A percentile compares a stretch with the other conserved stretches of the same genome.
phyloP scores from a whole-genome alignment of 2,329 filamentous ascomycete genomes.

The Epichloe glyceriae region DNA sequence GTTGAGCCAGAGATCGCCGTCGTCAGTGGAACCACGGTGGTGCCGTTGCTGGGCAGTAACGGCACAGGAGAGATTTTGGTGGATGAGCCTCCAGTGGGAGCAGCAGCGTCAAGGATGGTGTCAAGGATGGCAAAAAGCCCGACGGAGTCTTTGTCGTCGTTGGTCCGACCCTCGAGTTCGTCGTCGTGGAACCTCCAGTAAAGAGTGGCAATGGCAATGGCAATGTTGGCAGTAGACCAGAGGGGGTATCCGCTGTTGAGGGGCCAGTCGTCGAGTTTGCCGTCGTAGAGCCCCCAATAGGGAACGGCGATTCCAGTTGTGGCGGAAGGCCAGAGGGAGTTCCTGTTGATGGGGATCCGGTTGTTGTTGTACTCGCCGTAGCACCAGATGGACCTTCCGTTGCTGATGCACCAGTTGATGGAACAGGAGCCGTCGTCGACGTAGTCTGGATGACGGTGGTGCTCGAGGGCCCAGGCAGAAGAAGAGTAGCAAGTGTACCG shows the following conservation, averaged over 20 bases:
- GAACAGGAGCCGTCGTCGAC: not conserved
- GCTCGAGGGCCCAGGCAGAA: slow-evolving; percentile 8
- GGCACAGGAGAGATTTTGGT: not conserved
- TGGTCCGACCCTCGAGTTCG: not conserved
- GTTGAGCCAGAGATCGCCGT: slow-evolving; percentile 3
- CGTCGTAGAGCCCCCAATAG: not conserved
- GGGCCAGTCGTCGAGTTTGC: not conserved
- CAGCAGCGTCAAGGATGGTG: not conserved
- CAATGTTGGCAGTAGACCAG: not conserved
- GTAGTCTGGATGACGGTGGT: slow-evolving; percentile 2
- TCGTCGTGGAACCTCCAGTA: not conserved
- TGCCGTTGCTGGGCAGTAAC: slow-evolving; percentile 5
- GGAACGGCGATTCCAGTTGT: not conserved
- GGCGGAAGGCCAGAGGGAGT: not conserved
- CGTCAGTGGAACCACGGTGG: slow-evolving; percentile 7
- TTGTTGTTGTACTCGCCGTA: not conserved
- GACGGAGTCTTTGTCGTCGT: not conserved
- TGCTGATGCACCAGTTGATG: not conserved
- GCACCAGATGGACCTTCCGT: not conserved
- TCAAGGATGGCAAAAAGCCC: not conserved
- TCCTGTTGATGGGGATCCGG: not conserved
- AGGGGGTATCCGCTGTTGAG: too few relatives aligned
- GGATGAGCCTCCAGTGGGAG: not conserved
- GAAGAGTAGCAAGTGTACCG: slow-evolving; percentile 10
- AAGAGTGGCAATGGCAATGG: not conserved